These are phyloP conservation scores for Russula griseocarnosa DNA, from an alignment of 768 basidiomycete genomes.

Conservation along the genomic window DNA sequence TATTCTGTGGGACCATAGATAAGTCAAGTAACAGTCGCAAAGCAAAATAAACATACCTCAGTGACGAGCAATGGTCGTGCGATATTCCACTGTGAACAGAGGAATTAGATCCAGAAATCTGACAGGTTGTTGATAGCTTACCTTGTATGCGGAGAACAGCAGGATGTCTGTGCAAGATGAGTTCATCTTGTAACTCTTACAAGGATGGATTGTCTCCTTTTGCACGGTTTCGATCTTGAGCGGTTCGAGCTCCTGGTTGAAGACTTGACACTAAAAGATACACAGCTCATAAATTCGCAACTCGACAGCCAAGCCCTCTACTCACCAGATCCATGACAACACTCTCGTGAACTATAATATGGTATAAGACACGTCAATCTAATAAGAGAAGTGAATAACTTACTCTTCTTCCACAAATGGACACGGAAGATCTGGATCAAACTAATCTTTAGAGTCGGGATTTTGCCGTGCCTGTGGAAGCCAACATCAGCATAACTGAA, in stretches of 20 bases:
- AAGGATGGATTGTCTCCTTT: too few species aligned
- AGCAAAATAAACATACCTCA: constrained; percentile 53
- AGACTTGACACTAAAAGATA: too few species aligned
- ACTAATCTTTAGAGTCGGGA: constrained; percentile 96
- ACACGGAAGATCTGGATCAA: constrained; percentile 99
- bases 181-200: too few species aligned
- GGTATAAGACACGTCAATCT: constrained; percentile 18
- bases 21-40: constrained; percentile 6
- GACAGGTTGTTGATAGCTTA: too few species aligned
- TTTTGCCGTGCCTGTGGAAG: too few species aligned
- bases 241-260: too few species aligned
- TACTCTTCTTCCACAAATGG: constrained; percentile 99
- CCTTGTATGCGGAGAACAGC: too few species aligned
- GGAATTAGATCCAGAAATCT: too few species aligned
- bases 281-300: too few species aligned
- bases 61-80: constrained; percentile 92
- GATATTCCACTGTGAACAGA: constrained; percentile 79
- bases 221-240: too few species aligned
- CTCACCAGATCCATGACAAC: constrained; percentile 86
- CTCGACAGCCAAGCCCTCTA: neutral
- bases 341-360: constrained; percentile 69
- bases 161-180: too few species aligned
- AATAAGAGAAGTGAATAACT: constrained; percentile 31
- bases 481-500: too few species aligned
- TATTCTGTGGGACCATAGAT: constrained; percentile 51